Evolutionary conservation across 306 rosid genomes (phyloP), one percentile per base, ranked within the genome.

Genomic region (Prunus campanulata): DNA sequence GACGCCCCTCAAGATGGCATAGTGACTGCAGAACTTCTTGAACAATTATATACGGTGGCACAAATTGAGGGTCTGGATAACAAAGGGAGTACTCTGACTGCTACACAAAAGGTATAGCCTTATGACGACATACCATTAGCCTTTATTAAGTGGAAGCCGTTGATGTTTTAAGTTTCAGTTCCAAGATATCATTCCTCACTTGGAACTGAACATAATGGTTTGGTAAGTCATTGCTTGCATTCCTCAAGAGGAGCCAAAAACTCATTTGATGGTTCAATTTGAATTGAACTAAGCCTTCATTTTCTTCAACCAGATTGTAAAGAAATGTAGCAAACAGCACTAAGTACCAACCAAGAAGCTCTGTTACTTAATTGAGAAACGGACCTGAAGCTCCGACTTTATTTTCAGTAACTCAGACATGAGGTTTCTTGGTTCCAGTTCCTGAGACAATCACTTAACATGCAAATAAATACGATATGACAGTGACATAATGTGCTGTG

Each of bases 1-100:
- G 97, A 96, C 65, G 71, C 80, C 77, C 79, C 85, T 55, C 91
- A 95, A 83, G 97, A 92, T 75, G 97, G 98, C 61, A 89, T 95
- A 74, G 84, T 92, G 96, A 89, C 96, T 54, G 79, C 82, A 77
- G 88, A 90, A 62, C 99, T 95, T 72, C 90, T 95, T 72, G 87
- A 87, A 67, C 91, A 77, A 52, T 82, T 95, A 60, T 87, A 63
- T 77, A 51, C 54, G 81, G 88, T 66, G 66, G 72, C 72, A 50
- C 56, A 19, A 66, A 74, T 68, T 24, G 83, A 78, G 75, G 86
- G 72, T 32, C 44, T 54, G 8, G 71, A 83, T 63, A 77, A 72
- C 32, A 78, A 79, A 70, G 70, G 64, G 72, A 80, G 52, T 20
- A 66, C 79, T 70, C 1, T 14, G 13, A 49, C 75, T 64, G 81